Percentiles rank a stretch among this genome's conserved stretches.
phyloP scores from a whole-genome alignment of 148 eudicot species.

The Bassia scoparia region DNA sequence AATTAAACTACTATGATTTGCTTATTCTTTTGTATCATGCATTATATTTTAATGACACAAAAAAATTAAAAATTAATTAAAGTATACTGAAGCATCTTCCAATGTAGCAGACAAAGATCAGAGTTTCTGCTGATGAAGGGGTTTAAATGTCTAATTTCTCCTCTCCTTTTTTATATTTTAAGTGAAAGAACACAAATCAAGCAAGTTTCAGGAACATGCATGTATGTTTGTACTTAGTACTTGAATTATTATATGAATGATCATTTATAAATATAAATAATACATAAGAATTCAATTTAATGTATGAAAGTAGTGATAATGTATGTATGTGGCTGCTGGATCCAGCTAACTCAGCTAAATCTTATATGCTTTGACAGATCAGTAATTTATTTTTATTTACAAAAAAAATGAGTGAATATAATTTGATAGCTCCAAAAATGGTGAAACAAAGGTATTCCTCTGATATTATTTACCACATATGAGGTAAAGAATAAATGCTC shows the following conservation, averaged over 20 bases:
- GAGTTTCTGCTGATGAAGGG: slow-evolving; percentile 20
- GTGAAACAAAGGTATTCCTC: slow-evolving; percentile 10
- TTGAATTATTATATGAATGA: slow-evolving; percentile 11
- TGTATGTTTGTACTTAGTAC: slow-evolving; percentile 33
- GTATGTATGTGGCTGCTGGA: slow-evolving; percentile 14
- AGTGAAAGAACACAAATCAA: slow-evolving; percentile 30
- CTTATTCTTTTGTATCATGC: background rate
- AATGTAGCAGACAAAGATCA: slow-evolving; percentile 31
- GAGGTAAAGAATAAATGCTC: slow-evolving; percentile 18
- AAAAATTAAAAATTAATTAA: background rate
- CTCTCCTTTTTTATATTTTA: background rate
- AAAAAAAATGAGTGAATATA: slow-evolving; percentile 14
- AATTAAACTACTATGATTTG: too few species aligned
- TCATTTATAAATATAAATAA: slow-evolving; percentile 15
- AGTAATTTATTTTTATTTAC: slow-evolving; percentile 16
- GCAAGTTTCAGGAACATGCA: slow-evolving; percentile 35
- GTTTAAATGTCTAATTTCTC: background rate
- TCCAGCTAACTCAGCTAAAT: slow-evolving; percentile 23
- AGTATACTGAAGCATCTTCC: slow-evolving; percentile 21
- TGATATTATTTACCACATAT: slow-evolving; percentile 1
- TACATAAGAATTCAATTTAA: slow-evolving; percentile 19
- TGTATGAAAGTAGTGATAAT: slow-evolving; percentile 9
- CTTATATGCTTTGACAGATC: slow-evolving; percentile 29
- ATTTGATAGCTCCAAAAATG: slow-evolving; percentile 13
- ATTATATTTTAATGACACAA: too few species aligned